Percentiles rank a stretch among this genome's conserved stretches.
Conservation (phyloP, 2,329 filamentous ascomycete genomes). For the Neofusicoccum sp. region DNA sequence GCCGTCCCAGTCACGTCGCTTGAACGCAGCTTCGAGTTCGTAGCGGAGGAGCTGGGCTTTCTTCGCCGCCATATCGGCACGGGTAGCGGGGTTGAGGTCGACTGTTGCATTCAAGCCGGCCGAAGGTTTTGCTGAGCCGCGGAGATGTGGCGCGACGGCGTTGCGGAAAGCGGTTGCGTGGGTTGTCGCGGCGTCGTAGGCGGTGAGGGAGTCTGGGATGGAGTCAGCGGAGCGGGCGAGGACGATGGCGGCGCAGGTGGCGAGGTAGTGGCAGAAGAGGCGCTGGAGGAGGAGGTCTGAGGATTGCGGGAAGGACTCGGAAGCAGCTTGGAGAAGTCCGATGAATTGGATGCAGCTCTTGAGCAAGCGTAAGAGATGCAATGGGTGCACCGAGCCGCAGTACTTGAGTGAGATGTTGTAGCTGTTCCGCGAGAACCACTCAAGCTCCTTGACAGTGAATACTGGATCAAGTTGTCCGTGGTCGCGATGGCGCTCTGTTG, state of each 20-base stretch:
- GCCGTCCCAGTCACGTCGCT: constrained; percentile 65
- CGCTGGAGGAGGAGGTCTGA: constrained; percentile 56
- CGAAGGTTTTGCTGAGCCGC: constrained; percentile 22
- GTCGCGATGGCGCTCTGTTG: constrained; percentile 40
- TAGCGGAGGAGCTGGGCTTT: constrained; percentile 68
- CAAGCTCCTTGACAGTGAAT: constrained; percentile 65
- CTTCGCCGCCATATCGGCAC: constrained; percentile 59
- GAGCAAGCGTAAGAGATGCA: constrained; percentile 56
- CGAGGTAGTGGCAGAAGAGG: constrained; percentile 71
- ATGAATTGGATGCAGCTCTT: constrained; percentile 46
- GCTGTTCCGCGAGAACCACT: constrained; percentile 81
- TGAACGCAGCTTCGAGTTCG: constrained; percentile 73
- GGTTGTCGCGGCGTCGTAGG: constrained; percentile 61
- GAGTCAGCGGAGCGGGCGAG: constrained; percentile 49
- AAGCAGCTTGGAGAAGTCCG: constrained; percentile 31
- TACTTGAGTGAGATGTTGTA: constrained; percentile 74
- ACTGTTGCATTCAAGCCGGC: no score
- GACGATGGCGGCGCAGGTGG: constrained; percentile 44
- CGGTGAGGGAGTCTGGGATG: constrained; percentile 47
- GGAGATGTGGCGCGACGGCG: constrained; percentile 41
- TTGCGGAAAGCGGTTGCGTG: constrained; percentile 61
- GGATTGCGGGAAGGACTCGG: background rate
- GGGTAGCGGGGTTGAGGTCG: constrained; percentile 42
- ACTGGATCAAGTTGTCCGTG: constrained; percentile 38
- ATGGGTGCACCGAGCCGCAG: constrained; percentile 56